phyloP scores from a whole-genome alignment of 2,329 filamentous ascomycete species.

The Pseudogymnoascus sp. region DNA sequence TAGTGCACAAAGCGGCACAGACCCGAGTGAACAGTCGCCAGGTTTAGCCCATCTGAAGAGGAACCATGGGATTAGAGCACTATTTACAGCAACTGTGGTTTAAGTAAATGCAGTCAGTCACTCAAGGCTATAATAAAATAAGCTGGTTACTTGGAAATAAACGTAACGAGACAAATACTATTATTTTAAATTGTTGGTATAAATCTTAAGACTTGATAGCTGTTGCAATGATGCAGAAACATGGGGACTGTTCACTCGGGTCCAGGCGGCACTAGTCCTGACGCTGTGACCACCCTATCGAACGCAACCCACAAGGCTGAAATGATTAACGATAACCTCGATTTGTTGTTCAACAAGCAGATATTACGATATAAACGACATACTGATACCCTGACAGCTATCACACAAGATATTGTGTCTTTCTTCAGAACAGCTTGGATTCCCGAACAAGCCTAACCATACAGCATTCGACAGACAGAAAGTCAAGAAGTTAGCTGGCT shows the following conservation, averaged over 20 bases:
- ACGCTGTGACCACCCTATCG: background rate
- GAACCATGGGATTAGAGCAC: no score
- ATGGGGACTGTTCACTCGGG: no score
- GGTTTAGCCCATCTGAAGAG: no score
- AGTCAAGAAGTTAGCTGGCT: conserved; percentile 7
- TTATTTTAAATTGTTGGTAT: no score
- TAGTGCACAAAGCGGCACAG: background rate
- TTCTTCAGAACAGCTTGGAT: background rate
- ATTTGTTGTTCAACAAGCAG: background rate
- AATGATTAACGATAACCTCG: background rate
- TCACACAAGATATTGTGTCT: background rate
- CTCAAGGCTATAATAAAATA: no score
- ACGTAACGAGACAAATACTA: no score
- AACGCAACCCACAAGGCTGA: background rate
- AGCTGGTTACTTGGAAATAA: no score
- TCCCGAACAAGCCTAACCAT: background rate
- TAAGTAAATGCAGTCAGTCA: no score
- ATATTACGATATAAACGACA: background rate
- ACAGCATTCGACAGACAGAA: conserved; percentile 15
- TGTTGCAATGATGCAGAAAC: no score
- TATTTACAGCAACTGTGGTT: no score
- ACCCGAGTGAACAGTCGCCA: no score
- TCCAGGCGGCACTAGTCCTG: background rate
- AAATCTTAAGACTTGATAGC: no score
- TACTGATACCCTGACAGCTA: background rate